Evolutionary conservation across 2,329 filamentous ascomycete genomes (phyloP).

Genomic region (Penicillium sp.): DNA sequence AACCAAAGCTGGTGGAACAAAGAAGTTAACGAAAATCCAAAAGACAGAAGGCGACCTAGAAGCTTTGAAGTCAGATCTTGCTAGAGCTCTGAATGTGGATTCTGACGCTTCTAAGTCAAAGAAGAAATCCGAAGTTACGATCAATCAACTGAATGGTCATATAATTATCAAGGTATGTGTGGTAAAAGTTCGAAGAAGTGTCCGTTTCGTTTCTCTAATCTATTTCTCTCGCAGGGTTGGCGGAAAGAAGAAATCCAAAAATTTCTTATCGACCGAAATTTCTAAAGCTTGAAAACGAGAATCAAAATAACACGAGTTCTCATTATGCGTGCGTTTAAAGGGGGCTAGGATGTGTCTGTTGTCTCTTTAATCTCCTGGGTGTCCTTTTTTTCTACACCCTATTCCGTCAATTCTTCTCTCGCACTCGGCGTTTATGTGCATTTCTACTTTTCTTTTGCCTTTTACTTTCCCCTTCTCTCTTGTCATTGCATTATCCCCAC

Average conservation of each 20-base stretch:
- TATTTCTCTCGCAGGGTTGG: slow-evolving; percentile 41
- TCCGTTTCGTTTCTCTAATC: neutral
- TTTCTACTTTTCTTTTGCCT: neutral
- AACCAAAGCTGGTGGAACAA: slow-evolving; percentile 70
- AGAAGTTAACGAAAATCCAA: slow-evolving; percentile 69
- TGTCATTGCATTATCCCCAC: neutral
- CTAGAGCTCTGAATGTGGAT: slow-evolving; percentile 54
- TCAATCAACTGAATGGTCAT: slow-evolving; percentile 65
- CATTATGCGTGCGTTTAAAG: neutral
- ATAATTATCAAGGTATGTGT: slow-evolving; percentile 66
- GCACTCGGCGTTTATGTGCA: slow-evolving; percentile 6
- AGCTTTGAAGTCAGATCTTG: slow-evolving; percentile 62
- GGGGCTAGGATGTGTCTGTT: neutral
- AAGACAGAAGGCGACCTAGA: slow-evolving; percentile 71
- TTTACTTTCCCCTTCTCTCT: neutral
- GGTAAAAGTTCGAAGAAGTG: neutral
- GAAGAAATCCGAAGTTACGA: slow-evolving; percentile 37
- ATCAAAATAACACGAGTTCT: neutral
- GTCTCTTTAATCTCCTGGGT: neutral
- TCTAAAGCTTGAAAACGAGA: slow-evolving; percentile 26
- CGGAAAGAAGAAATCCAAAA: slow-evolving; percentile 47
- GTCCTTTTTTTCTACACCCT: neutral
- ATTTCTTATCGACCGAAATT: slow-evolving; percentile 46
- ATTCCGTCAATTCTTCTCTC: slow-evolving; percentile 18
- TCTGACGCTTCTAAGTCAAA: slow-evolving; percentile 36